phyloP scores from a whole-genome alignment of 2,329 filamentous ascomycete species.

The Pestalotiopsis sp. region DNA sequence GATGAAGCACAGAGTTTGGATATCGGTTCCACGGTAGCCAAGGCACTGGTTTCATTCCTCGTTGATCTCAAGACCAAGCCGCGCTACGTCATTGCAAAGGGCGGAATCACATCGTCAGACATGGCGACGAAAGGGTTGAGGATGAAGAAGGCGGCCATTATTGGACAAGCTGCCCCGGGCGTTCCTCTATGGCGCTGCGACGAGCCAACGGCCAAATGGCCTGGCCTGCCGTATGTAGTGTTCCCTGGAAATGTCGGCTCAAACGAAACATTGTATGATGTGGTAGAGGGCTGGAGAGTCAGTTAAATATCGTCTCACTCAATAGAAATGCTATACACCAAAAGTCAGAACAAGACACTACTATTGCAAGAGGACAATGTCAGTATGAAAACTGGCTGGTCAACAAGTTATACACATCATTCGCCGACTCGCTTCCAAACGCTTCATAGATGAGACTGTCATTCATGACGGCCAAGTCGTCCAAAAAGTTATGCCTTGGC shows the following conservation, averaged over 20 bases:
- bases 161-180: constrained; percentile 60
- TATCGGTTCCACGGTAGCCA: constrained; percentile 57
- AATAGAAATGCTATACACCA: neutral
- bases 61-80: constrained; percentile 48
- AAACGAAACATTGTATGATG: constrained; percentile 41
- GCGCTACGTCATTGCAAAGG: constrained; percentile 61
- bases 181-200: constrained; percentile 63
- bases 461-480: constrained; percentile 26
- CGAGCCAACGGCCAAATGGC: constrained; percentile 52
- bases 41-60: constrained; percentile 53
- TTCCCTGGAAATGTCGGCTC: constrained; percentile 62
- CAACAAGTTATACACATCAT: constrained; percentile 26
- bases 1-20: constrained; percentile 54
- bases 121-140: constrained; percentile 59
- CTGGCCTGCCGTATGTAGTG: constrained; percentile 57
- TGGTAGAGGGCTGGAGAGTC: constrained; percentile 15
- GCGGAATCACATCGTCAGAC: constrained; percentile 62
- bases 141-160: constrained; percentile 55
- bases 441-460: constrained; percentile 31
- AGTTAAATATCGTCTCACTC: neutral
- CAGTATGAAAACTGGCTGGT: constrained; percentile 32
- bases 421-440: constrained; percentile 28
- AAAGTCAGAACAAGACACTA: neutral
- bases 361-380: constrained; percentile 27
- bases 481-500: constrained; percentile 12